Base-by-base conservation (phyloP, 2,329 filamentous ascomycete species). In the Ophiocordyceps camponoti-floridani region DNA sequence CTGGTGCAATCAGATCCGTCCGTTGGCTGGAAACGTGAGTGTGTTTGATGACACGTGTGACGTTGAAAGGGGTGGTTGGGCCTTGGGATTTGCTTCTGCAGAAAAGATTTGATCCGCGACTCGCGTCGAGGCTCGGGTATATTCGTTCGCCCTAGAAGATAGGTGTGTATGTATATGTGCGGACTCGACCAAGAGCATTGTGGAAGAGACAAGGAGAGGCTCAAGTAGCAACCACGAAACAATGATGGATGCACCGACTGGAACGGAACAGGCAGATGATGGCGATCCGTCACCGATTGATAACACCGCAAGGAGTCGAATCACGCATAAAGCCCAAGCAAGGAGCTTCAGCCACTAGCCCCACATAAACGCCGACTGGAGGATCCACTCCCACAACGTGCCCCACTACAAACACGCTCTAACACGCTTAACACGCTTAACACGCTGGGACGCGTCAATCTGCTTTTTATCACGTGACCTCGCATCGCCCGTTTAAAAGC, bases 401-500 rank as follows among this genome's bases (percentile, higher is more conserved):
- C 23, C 5, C 23, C 23, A 23, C 23, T 23, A 3, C 23, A 23
- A 23, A 23, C 23, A 23, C 23, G 23, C 23, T 23, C 23, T 23
- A 23, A 23, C 23, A 23, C 23, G 23, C 23, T 23, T 37, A 38
- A 38, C 35, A 38, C 35, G 27, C 27, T 30, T 12, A 30, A 23
- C 23, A 23, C 23, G 33, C 33, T 53, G 50, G 13, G 55, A 61
- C 60, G 60, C 60, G 60, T 60, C 52, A 30, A 31, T 33, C 41
- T 9, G 47, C 5, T 23, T 23, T 5, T 5, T 3, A 23, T 47
- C 62, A 64, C 62, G 62, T 64, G 62, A 64, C 52, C 52, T 50
- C 59, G 55, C 53, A 55, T 55, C 52, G 47, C 49, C 37, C 31
- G 47, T 45, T 49, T 53, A 64, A 64, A 64, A 54, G 54, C 54